Conservation (phyloP, 345 rosid genomes). For the Arabidopsis arenosa region DNA sequence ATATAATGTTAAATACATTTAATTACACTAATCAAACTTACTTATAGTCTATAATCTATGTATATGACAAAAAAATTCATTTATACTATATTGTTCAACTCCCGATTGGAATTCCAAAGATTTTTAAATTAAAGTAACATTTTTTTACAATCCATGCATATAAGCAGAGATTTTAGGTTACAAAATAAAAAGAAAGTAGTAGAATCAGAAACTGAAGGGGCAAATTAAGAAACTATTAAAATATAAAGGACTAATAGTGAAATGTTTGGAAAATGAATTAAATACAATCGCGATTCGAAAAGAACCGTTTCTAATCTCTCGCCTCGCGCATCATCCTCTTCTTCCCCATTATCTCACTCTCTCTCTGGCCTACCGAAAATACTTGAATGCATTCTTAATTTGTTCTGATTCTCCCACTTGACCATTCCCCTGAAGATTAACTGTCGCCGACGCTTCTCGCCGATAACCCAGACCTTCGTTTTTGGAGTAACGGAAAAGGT, state of each 20-base stretch:
- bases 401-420: constrained; percentile 41
- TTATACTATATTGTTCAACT: too few relatives aligned
- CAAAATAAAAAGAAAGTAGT: too few relatives aligned
- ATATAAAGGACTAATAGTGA: constrained; percentile 3
- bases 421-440: constrained; percentile 19
- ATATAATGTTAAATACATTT: too few relatives aligned
- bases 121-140: too few relatives aligned
- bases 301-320: constrained; percentile 31
- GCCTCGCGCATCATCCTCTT: constrained; percentile 22
- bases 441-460: constrained; percentile 26
- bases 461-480: neutral
- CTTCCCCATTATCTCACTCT: constrained; percentile 31
- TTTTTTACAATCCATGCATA: too few relatives aligned
- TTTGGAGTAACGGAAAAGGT: constrained; percentile 6
- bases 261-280: constrained; percentile 19
- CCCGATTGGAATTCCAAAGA: too few relatives aligned
- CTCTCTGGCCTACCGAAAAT: constrained; percentile 36
- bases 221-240: neutral
- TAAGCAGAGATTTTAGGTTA: too few relatives aligned
- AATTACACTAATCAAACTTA: too few relatives aligned
- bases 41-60: too few relatives aligned
- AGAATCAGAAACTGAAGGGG: neutral
- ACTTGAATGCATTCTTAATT: constrained; percentile 29
- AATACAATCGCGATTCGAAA: constrained; percentile 33
- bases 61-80: too few relatives aligned